Evolutionary conservation across 495 filamentous ascomycete genomes (phyloP).

Genomic region (Aspergillus ostianus): DNA sequence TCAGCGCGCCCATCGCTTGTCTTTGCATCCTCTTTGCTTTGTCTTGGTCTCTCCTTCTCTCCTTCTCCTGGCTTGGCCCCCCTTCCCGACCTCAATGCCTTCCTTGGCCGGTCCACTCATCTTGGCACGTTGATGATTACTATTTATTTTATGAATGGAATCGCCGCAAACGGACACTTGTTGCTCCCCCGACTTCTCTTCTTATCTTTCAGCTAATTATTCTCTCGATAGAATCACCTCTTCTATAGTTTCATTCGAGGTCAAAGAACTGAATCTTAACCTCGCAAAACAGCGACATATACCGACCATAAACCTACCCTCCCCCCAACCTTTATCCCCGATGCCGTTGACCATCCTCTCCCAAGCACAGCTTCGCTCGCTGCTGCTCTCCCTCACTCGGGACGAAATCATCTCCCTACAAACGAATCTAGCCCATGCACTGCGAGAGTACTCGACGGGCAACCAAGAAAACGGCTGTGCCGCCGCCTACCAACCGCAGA

Average conservation of each 20-base stretch:
- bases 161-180: not conserved
- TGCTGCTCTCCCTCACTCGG: slow-evolving; percentile 69
- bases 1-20: not conserved
- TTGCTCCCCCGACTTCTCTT: not conserved
- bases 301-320: not conserved
- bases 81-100: not conserved
- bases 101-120: not conserved
- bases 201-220: not conserved
- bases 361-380: slow-evolving; percentile 61
- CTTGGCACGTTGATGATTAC: not conserved
- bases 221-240: too few species aligned
- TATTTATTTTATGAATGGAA: not conserved
- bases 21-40: slow-evolving; percentile 8
- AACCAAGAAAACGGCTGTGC: slow-evolving; percentile 58
- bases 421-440: slow-evolving; percentile 63
- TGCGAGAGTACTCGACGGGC: slow-evolving; percentile 80
- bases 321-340: slow-evolving; percentile 5
- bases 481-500: slow-evolving; percentile 69
- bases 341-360: slow-evolving; percentile 81
- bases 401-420: slow-evolving; percentile 69
- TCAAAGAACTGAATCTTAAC: not conserved
- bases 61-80: not conserved
- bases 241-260: too few species aligned
- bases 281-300: not conserved
- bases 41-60: not conserved